Evolutionary conservation across 192 early-diverging fungal species (phyloP), one percentile per base, ranked within the genome.

Genomic region (Glomus cerebriforme): DNA sequence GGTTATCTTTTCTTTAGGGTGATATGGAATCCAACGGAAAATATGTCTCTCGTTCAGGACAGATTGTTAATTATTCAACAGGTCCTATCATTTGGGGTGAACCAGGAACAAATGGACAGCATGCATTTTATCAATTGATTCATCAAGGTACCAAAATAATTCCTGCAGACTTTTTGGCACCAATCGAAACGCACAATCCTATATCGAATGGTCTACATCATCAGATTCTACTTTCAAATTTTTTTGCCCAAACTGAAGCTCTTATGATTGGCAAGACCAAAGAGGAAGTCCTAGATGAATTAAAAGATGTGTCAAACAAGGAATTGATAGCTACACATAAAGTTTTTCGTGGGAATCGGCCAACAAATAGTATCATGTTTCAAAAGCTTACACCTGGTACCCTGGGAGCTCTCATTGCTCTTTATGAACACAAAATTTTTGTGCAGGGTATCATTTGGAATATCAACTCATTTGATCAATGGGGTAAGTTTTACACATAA

Each of bases 391-490:
- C 93, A 26, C 97, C 98, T 12, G 90, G 89, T 47, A 96, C 95
- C 5, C 88, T 99, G 4, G 98, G 98, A 26, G 86, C 90, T n/a
- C 82, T 99, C 80, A 94, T 99, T 86, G 96, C 97, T 27, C 82
- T 99, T 84, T 99, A 99, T 82, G 98, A 99, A 88, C 98, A 99
- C 92, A 99, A 99, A 92, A 99, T 99, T 82, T 99, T 99, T 83
- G 94, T 94, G 19, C 98, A 99, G 86, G 97, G 98, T 68, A 93
- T 95, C 37, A 92, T 99, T 80, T 99, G 97, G 97, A 89, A 95
- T 83, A 94, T 99, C 85, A 99, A 99, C 90, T 95, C 94, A 47
- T 98, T 94, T 82, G 96, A 98, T 81, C 97, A 98, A 88, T 93
- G 93, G 88, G 92, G 93, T 77, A 63, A 12, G 73, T 75, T 59